Evolutionary conservation across 2,329 filamentous ascomycete species (phyloP), one percentile per base, ranked within the genome.

Genomic region (Aschersonia sp.): DNA sequence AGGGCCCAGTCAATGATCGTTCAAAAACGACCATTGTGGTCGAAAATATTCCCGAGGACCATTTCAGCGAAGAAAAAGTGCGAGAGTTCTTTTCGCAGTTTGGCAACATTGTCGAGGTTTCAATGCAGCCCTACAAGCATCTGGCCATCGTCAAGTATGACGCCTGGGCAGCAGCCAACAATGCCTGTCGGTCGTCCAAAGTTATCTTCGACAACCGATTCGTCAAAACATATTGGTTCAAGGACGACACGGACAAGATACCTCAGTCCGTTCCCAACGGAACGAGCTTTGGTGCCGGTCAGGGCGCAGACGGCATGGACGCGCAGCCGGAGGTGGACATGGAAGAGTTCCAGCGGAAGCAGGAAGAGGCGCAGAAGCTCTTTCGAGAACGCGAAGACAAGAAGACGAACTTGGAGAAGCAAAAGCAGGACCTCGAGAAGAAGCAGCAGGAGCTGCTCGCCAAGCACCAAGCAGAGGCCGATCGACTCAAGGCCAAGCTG

Each of bases 201-300:
- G 81, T 81, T 44, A 81, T 92, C 43, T 92, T 90, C 58, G 83
- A 89, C 56, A 92, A 90, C 55, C 73, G 86, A 9, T 92, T 92
- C 55, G 86, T 92, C 45, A 89, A 87, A 56, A 82, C 90, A 0
- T 88, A 83, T 56, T 90, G 85, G 85, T 74, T 79, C 58, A 82
- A 78, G 54, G 72, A 75, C 5, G 71, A 73, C 30, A 62, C 65
- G 12, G 66, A 70, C 14, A 45, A 44, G 4, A 11, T 54, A 41
- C 57, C 56, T 3, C 50, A 62, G 10, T 58, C 61, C 2, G 48
- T 49, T 52, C 56, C 47, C 32, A 64, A 62, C 43, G 61, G 59
- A 46, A 50, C 53, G 0, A 44, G 47, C 6, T 14, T 46, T 31
- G 31, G 45, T 1, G 52, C 51, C 1, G 54, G 54, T 29, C 49